These are phyloP conservation scores for Cyclotella choctawhatcheeana DNA, from an alignment of 108 stramenopile genomes.

Conservation along the genomic window DNA sequence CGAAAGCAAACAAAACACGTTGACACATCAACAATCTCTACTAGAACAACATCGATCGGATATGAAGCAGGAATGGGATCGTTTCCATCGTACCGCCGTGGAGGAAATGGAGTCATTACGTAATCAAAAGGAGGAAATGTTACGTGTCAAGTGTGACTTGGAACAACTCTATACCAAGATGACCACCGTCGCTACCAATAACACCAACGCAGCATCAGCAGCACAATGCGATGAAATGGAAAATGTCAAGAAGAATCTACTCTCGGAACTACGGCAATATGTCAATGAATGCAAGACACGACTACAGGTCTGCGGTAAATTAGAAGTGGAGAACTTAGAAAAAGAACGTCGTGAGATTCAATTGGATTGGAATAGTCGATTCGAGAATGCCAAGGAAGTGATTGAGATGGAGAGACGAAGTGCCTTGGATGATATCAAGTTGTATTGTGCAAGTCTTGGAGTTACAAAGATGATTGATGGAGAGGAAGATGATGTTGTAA, in stretches of 20 bases:
- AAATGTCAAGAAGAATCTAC: neutral
- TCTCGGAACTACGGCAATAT: neutral
- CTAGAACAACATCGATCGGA: neutral
- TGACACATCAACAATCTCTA: neutral
- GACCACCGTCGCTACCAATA: neutral
- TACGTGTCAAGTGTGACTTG: neutral
- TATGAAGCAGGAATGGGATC: neutral
- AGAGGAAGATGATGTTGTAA: neutral
- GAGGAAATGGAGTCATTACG: neutral
- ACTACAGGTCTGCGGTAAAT: conserved; percentile 1
- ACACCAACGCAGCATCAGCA: neutral
- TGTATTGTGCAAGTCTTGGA: too few species aligned
- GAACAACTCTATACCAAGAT: too few species aligned
- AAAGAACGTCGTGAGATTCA: neutral
- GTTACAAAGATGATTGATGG: neutral
- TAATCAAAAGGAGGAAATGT: conserved; percentile 1
- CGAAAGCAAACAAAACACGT: neutral
- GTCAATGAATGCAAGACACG: neutral
- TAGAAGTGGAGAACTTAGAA: conserved; percentile 2
- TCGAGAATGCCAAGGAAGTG: neutral
- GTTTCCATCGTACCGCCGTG: neutral
- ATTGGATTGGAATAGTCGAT: neutral
- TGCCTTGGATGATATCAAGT: neutral
- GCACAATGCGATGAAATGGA: neutral
- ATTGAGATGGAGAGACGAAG: neutral